Evolutionary conservation across 139 green algal genomes (phyloP), one percentile per base, ranked within the genome.

Genomic region (Chlamydomonas sp.): DNA sequence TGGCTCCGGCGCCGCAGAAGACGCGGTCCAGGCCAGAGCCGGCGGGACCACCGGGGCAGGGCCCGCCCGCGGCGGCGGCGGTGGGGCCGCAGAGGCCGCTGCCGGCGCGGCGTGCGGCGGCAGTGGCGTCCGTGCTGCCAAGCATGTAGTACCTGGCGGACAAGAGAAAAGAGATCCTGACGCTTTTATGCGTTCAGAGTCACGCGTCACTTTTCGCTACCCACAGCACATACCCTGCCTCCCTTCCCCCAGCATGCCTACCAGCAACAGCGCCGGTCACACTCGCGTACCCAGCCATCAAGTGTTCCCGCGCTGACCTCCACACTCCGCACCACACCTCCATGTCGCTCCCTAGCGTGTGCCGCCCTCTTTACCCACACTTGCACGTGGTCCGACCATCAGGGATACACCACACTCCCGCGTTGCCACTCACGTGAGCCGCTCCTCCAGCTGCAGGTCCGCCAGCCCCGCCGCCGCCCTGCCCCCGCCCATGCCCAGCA

Each of bases 381-480:
- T 49, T 49, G 31, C 31, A 49, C 31, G 31, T 49, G 31, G 31
- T 49, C 31, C 31, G 31, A 49, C 31, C 31, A 49, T 49, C 31
- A 49, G 31, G 31, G 31, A 49, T 49, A 49, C 31, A 49, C 31
- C 66, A 61, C 31, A 62, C 67, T 4, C 67, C 1, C 66, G 12
- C 66, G 5, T 61, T 68, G 7, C 12, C 49, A 60, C 86, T 84
- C 83, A 95, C 90, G 90, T 93, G 15, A 99, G 92, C 61, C 88
- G 79, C 59, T 97, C 95, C 78, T 95, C 92, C 64, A 99, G 88
- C 18, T 92, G 85, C 66, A 99, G 77, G 90, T 99, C 97, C 1
- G 93, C 85, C 8, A 98, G 86, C 12, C 96, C 96, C 2, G 88
- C 87, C 3, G 96, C 91, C 59, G 80, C 67, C 58, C 80, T 10